Evolutionary conservation across 805 yeast genomes (phyloP).

Genomic region (Myxozyma geophila): DNA sequence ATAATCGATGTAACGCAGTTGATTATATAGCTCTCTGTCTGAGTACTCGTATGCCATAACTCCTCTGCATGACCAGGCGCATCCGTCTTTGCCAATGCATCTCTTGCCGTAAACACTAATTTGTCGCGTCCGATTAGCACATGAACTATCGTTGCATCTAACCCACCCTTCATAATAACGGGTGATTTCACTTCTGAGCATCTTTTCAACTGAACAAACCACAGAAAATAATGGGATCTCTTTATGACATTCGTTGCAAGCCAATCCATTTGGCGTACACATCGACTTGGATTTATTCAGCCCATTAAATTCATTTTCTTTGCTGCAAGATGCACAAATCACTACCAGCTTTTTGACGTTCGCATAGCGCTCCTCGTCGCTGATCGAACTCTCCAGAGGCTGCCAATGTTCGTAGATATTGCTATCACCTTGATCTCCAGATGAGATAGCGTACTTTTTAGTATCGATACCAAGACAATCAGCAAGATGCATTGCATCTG

Average conservation of each 20-base stretch:
- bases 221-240: slow-evolving; percentile 59
- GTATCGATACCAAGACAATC: slow-evolving; percentile 77
- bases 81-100: slow-evolving; percentile 71
- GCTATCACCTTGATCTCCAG: slow-evolving; percentile 46
- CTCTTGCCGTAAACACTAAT: slow-evolving; percentile 87
- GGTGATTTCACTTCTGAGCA: slow-evolving; percentile 70
- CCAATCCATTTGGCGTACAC: slow-evolving; percentile 69
- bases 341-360: slow-evolving; percentile 61
- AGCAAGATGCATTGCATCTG: slow-evolving; percentile 79
- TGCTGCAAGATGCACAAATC: slow-evolving; percentile 63
- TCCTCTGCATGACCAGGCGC: slow-evolving; percentile 73
- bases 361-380: slow-evolving; percentile 82
- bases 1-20: slow-evolving; percentile 75
- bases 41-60: slow-evolving; percentile 75
- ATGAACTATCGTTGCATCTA: slow-evolving; percentile 80
- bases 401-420: slow-evolving; percentile 46
- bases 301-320: slow-evolving; percentile 72
- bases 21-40: slow-evolving; percentile 84
- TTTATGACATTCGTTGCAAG: slow-evolving; percentile 65
- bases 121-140: slow-evolving; percentile 80
- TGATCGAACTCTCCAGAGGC: slow-evolving; percentile 79
- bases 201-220: slow-evolving; percentile 73
- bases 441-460: slow-evolving; percentile 55
- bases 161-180: slow-evolving; percentile 86
- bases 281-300: slow-evolving; percentile 57